phyloP scores from a whole-genome alignment of 1,139 yeast genomes.

The Debaryomyces robertsiae region DNA sequence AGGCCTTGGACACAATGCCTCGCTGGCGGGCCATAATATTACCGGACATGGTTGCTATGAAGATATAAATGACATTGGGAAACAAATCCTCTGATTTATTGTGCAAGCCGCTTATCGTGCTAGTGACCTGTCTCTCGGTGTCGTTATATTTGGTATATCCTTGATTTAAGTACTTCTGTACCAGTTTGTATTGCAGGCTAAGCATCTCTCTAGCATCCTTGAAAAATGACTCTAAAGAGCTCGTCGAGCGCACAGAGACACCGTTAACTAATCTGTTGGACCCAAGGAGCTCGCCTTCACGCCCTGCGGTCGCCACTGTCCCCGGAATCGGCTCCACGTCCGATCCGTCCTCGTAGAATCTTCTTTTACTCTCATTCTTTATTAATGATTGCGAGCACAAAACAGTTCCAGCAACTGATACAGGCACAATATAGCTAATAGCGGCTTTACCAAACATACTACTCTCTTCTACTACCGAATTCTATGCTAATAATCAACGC shows the following conservation, averaged over 20 bases:
- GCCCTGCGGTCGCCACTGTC: conserved; percentile 51
- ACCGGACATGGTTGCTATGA: conserved; percentile 80
- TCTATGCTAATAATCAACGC: too few relatives aligned
- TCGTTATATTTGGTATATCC: conserved; percentile 54
- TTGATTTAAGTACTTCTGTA: conserved; percentile 29
- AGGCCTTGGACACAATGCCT: conserved; percentile 55
- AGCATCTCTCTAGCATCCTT: conserved; percentile 46
- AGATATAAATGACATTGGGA: conserved; percentile 73
- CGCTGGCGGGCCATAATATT: conserved; percentile 77
- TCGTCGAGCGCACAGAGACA: conserved; percentile 57
- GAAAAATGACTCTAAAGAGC: conserved; percentile 50
- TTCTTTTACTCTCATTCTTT: conserved; percentile 40
- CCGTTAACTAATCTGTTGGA: conserved; percentile 56
- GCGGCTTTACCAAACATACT: conserved; percentile 8
- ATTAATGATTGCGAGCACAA: conserved; percentile 15
- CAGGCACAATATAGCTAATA: conserved; percentile 7
- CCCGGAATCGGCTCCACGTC: conserved; percentile 57
- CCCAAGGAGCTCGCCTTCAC: conserved; percentile 44
- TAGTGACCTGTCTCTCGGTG: conserved; percentile 67
- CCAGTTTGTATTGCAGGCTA: conserved; percentile 17
- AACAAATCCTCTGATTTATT: conserved; percentile 71
- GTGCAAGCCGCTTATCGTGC: conserved; percentile 70
- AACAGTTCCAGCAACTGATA: conserved; percentile 6
- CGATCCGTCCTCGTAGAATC: conserved; percentile 64
- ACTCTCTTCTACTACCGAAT: neutral